Conservation (phyloP, 2,329 filamentous ascomycete species). For the Truncatella angustata region DNA sequence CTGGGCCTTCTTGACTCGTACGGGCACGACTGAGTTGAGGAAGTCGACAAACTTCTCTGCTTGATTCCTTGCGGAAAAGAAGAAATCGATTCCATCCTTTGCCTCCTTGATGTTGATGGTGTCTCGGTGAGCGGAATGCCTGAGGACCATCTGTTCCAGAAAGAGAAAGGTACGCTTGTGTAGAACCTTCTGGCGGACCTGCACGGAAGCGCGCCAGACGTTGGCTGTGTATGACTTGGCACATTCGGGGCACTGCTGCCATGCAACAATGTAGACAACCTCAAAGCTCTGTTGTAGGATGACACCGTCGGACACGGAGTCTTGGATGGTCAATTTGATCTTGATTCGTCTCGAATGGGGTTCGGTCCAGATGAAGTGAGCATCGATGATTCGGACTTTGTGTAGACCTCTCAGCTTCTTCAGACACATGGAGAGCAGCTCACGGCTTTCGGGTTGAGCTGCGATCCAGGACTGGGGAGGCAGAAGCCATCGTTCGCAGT, state of each 20-base stretch:
- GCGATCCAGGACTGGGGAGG: conserved; percentile 85
- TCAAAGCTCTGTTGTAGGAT: conserved; percentile 91
- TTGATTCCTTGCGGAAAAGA: conserved; percentile 84
- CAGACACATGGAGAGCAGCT: conserved; percentile 87
- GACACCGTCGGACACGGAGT: conserved; percentile 60
- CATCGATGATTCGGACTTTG: conserved; percentile 93
- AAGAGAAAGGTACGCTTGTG: conserved; percentile 77
- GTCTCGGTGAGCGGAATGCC: conserved; percentile 86
- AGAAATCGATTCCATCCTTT: conserved; percentile 95
- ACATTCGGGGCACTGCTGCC: conserved; percentile 93
- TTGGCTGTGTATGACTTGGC: conserved; percentile 95
- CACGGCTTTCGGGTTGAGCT: conserved; percentile 82
- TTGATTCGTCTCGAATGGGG: conserved; percentile 90
- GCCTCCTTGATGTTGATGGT: conserved; percentile 98
- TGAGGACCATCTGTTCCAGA: conserved; percentile 93
- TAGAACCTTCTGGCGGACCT: conserved; percentile 93
- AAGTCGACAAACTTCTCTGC: conserved; percentile 93
- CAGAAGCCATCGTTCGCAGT: conserved; percentile 91
- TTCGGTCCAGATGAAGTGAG: conserved; percentile 97
- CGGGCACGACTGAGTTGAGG: conserved; percentile 75
- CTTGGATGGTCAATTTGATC: conserved; percentile 93
- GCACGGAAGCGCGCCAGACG: conserved; percentile 89
- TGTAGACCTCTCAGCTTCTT: conserved; percentile 81
- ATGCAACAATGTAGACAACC: conserved; percentile 85
- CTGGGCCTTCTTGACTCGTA: conserved; percentile 79